These are phyloP conservation scores for Massarina eburnea DNA, from an alignment of 2,329 filamentous ascomycete genomes.

Conservation along the genomic window DNA sequence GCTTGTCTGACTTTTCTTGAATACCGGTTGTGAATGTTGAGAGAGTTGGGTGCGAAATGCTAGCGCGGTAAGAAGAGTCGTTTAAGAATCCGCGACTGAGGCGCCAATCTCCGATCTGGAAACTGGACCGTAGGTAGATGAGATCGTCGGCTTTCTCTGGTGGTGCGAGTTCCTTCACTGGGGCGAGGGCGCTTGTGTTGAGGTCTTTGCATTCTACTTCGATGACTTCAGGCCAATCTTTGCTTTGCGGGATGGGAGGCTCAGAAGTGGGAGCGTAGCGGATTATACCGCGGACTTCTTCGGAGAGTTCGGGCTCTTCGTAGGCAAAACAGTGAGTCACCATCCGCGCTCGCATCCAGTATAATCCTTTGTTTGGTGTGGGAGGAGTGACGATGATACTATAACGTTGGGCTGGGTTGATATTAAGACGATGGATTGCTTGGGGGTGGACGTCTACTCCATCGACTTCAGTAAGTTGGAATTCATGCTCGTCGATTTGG, in stretches of 20 bases:
- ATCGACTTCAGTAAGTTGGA: constrained; percentile 67
- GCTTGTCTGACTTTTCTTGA: constrained; percentile 26
- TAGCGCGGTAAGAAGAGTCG: constrained; percentile 55
- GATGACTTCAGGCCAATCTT: constrained; percentile 54
- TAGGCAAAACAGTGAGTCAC: constrained; percentile 62
- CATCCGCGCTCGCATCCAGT: constrained; percentile 60
- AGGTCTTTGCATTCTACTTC: constrained; percentile 56
- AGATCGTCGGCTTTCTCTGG: constrained; percentile 54
- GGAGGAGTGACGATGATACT: constrained; percentile 64
- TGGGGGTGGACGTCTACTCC: constrained; percentile 62
- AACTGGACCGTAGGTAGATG: constrained; percentile 59
- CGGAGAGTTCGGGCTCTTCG: constrained; percentile 48
- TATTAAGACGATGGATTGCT: constrained; percentile 59
- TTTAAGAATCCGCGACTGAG: constrained; percentile 63
- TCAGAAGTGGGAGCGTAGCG: constrained; percentile 41
- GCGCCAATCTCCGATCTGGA: constrained; percentile 62
- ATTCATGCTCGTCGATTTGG: constrained; percentile 64
- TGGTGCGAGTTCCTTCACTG: constrained; percentile 47
- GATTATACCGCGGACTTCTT: constrained; percentile 54
- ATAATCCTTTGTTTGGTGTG: constrained; percentile 24
- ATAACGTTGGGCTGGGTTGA: constrained; percentile 70
- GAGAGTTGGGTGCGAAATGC: constrained; percentile 53
- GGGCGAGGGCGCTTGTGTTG: constrained; percentile 50
- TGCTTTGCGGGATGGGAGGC: constrained; percentile 41
- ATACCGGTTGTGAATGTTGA: constrained; percentile 54